These are phyloP conservation scores for Agrocybe praecox DNA, from an alignment of 768 basidiomycete species.

Conservation along the genomic window DNA sequence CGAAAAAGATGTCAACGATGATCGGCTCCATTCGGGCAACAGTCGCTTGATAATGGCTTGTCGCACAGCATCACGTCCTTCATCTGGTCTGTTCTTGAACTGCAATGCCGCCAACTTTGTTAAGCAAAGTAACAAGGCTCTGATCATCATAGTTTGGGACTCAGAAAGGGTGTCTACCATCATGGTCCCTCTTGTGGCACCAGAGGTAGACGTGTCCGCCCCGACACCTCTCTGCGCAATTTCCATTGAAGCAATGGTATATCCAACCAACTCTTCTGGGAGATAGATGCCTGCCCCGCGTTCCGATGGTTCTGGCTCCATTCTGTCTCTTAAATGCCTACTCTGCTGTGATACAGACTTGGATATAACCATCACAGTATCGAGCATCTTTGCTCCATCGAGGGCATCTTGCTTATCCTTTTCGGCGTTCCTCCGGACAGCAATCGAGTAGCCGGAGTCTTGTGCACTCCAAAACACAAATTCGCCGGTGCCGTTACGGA, in stretches of 20 bases:
- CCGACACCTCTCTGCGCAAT: conserved; percentile 74
- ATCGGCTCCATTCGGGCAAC: conserved; percentile 89
- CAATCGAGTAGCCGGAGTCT: conserved; percentile 66
- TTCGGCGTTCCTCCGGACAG: conserved; percentile 52
- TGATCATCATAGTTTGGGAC: conserved; percentile 73
- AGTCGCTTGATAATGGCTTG: conserved; percentile 90
- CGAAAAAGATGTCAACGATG: conserved; percentile 80
- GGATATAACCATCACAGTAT: conserved; percentile 79
- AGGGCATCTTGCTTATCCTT: conserved; percentile 54
- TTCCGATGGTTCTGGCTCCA: conserved; percentile 71
- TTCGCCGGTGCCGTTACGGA: conserved; percentile 81
- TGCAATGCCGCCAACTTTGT: conserved; percentile 65
- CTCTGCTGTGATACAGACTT: conserved; percentile 86
- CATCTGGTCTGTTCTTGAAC: conserved; percentile 71
- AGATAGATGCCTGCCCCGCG: conserved; percentile 87
- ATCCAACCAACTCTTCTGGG: conserved; percentile 89
- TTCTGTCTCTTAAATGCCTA: conserved; percentile 76
- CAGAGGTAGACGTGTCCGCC: conserved; percentile 26
- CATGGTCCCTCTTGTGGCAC: conserved; percentile 23
- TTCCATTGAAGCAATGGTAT: conserved; percentile 84
- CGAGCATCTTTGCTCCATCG: conserved; percentile 80
- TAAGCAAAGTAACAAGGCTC: conserved; percentile 73
- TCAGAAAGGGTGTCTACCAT: conserved; percentile 82
- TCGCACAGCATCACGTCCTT: conserved; percentile 74
- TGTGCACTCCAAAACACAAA: conserved; percentile 90